A percentile compares a stretch with the other conserved stretches of the same genome.
Conservation (phyloP, 192 early-diverging fungal genomes). For the Dimargaris cristalligena region DNA sequence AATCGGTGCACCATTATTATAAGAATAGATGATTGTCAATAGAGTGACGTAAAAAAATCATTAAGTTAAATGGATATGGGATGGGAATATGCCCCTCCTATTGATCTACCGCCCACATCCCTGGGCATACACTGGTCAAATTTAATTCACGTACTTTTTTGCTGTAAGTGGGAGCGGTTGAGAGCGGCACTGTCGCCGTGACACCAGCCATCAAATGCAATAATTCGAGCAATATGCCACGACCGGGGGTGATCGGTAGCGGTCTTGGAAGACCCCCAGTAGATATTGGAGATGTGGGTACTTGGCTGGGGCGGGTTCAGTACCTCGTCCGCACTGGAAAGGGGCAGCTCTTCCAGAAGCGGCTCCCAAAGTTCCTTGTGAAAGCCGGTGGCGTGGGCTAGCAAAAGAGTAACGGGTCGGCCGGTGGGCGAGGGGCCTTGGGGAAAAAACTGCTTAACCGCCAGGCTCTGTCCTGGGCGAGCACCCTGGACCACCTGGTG, state of each 20-base stretch:
- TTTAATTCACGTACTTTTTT: neutral
- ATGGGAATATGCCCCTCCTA: neutral
- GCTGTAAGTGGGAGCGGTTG: constrained; percentile 10
- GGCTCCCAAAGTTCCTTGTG: constrained; percentile 34
- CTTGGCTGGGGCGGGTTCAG: no score
- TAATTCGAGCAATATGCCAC: constrained; percentile 18
- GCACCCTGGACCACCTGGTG: neutral
- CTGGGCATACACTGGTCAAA: no score
- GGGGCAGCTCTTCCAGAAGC: constrained; percentile 13
- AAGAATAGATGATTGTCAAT: neutral
- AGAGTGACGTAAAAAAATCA: neutral
- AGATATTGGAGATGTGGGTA: no score
- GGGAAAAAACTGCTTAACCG: neutral
- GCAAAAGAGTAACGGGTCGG: constrained; percentile 16
- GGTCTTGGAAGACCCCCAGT: no score
- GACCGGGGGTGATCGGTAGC: neutral
- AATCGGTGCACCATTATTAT: neutral
- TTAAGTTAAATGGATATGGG: no score
- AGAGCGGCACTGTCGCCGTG: constrained; percentile 28
- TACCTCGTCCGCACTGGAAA: no score
- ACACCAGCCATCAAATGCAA: constrained; percentile 24
- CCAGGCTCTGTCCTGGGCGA: neutral
- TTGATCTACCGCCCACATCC: neutral
- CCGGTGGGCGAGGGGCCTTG: neutral
- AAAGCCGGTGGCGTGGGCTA: constrained; percentile 28